These are phyloP conservation scores for Aphanomyces cochlioides DNA, from an alignment of 352 stramenopile genomes.

Conservation along the genomic window DNA sequence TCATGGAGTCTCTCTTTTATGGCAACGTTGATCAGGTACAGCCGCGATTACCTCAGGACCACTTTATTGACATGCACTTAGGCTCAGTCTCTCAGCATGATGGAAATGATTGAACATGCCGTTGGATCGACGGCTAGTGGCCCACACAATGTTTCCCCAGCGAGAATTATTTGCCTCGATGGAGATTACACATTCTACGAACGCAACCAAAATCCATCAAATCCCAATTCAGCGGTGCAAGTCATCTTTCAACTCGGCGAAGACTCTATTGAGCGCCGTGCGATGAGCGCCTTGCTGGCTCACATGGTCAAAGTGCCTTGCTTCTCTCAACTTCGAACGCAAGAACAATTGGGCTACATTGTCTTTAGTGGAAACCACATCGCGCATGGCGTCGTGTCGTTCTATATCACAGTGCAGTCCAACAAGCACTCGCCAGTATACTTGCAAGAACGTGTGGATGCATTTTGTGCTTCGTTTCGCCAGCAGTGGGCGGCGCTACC, in stretches of 20 bases:
- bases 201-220: slow-evolving; percentile 46
- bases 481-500: slow-evolving; percentile 32
- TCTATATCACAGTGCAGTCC: slow-evolving; percentile 72
- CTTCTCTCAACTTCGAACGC: slow-evolving; percentile 59
- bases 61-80: slow-evolving; percentile 36
- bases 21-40: slow-evolving; percentile 45
- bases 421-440: slow-evolving; percentile 55
- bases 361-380: slow-evolving; percentile 38
- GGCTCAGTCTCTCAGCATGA: slow-evolving; percentile 7
- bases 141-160: slow-evolving; percentile 36
- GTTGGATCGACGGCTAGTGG: slow-evolving; percentile 21
- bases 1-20: slow-evolving; percentile 47
- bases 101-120: too few relatives aligned
- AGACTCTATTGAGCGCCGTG: slow-evolving; percentile 44
- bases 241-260: slow-evolving; percentile 48
- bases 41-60: slow-evolving; percentile 32
- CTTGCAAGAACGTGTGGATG: slow-evolving; percentile 65
- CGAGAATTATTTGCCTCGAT: slow-evolving; percentile 32
- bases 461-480: slow-evolving; percentile 58
- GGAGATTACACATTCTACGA: slow-evolving; percentile 39
- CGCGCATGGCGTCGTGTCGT: slow-evolving; percentile 51
- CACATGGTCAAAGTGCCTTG: slow-evolving; percentile 56
- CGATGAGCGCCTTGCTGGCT: slow-evolving; percentile 49
- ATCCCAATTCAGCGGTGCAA: slow-evolving; percentile 55
- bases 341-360: slow-evolving; percentile 67